Conservation (phyloP, 768 basidiomycete species). For the Boletus eberwhitei region DNA sequence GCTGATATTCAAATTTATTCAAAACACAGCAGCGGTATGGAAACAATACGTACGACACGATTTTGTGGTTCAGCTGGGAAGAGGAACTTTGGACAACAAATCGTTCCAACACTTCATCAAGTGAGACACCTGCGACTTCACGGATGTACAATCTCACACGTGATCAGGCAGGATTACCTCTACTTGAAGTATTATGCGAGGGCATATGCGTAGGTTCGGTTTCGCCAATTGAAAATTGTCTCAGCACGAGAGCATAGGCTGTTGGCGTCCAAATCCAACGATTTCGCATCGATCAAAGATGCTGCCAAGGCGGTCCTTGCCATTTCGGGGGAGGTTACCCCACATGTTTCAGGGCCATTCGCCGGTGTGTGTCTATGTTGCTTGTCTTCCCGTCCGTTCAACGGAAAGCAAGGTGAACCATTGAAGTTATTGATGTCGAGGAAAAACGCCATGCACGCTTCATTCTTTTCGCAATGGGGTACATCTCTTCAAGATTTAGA, state of each 20-base stretch:
- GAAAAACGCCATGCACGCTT: not conserved
- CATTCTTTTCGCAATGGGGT: not conserved
- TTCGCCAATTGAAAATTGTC: not conserved
- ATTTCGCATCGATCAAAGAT: not conserved
- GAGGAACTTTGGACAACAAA: not conserved
- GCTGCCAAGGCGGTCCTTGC: not conserved
- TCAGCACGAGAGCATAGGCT: not conserved
- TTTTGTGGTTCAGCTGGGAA: conserved; percentile 3
- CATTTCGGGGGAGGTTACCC: not conserved
- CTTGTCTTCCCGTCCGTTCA: not conserved
- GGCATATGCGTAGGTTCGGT: conserved; percentile 1
- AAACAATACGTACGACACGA: conserved; percentile 1
- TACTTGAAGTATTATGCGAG: conserved; percentile 5
- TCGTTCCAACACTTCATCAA: conserved; percentile 3
- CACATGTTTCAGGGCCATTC: not conserved
- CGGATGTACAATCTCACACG: not conserved
- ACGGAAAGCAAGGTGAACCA: not conserved
- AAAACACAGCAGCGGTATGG: not conserved
- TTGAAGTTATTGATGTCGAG: not conserved
- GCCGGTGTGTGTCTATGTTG: not conserved
- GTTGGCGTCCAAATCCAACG: not conserved
- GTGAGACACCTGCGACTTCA: not conserved
- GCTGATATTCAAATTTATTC: not conserved
- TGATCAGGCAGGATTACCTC: conserved; percentile 1
- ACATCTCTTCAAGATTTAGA: not conserved